Evolutionary conservation across 371 early-diverging fungal genomes (phyloP).

Genomic region (Mucor irregularis): DNA sequence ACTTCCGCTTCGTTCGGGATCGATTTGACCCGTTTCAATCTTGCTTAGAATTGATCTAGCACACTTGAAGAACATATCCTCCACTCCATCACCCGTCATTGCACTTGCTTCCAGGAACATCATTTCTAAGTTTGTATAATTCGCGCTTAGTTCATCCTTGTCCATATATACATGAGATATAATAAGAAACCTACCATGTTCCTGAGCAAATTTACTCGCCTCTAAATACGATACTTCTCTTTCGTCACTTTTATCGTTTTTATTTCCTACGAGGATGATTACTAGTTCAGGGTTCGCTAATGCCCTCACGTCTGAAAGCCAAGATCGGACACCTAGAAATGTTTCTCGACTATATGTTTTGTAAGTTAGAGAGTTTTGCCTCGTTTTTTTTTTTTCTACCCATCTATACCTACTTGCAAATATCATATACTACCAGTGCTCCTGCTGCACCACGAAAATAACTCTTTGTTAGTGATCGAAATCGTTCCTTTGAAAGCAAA

Average conservation of each 20-base stretch:
- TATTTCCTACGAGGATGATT: constrained; percentile 74
- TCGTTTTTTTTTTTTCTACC: no score
- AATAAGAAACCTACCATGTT: no score
- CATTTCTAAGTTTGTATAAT: no score
- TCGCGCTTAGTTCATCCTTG: no score
- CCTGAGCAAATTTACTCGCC: constrained; percentile 71
- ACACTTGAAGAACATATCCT: constrained; percentile 64
- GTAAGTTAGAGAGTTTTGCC: not conserved
- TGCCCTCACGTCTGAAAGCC: constrained; percentile 67
- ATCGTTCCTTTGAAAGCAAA: constrained; percentile 59
- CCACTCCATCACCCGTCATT: constrained; percentile 60
- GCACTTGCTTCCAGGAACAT: constrained; percentile 67
- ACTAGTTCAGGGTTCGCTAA: constrained; percentile 68
- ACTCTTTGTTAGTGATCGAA: constrained; percentile 79
- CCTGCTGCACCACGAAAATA: constrained; percentile 74
- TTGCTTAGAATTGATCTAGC: constrained; percentile 62
- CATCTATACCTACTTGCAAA: constrained; percentile 58
- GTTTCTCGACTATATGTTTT: constrained; percentile 50
- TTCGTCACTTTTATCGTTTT: constrained; percentile 60
- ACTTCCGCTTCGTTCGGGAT: constrained; percentile 63
- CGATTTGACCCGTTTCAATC: constrained; percentile 66
- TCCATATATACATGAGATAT: no score
- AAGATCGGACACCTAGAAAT: constrained; percentile 56
- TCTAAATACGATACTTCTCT: constrained; percentile 66
- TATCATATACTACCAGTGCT: constrained; percentile 69